Evolutionary conservation across 208 protist genomes (phyloP).

Genomic region (Tritrichomonas musculus): DNA sequence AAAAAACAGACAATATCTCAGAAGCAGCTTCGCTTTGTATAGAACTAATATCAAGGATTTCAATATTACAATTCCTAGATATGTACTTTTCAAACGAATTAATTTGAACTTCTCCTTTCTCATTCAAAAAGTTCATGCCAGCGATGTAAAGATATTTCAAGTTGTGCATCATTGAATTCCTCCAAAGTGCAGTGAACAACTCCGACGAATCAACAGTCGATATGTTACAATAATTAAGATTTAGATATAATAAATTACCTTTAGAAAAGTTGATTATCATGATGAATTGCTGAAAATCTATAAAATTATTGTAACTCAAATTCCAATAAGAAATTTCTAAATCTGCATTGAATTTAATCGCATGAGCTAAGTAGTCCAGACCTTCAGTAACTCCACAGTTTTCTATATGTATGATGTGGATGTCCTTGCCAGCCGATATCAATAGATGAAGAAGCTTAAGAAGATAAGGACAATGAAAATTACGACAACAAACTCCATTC

Average conservation of each 20-base stretch:
- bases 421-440: background rate
- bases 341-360: background rate
- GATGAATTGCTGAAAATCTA: background rate
- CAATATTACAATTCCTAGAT: too few relatives aligned
- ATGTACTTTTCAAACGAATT: too few relatives aligned
- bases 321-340: background rate
- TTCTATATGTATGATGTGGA: constrained; percentile 7
- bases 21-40: too few relatives aligned
- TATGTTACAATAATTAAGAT: background rate
- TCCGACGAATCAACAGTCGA: background rate
- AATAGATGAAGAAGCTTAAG: background rate
- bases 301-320: background rate
- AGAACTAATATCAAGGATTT: too few relatives aligned
- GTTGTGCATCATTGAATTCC: too few relatives aligned
- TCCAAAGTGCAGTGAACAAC: background rate
- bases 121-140: too few relatives aligned
- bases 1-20: too few relatives aligned
- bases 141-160: too few relatives aligned
- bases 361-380: background rate
- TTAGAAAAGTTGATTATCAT: background rate
- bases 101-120: too few relatives aligned
- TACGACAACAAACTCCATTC: background rate
- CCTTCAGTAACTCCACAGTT: background rate
- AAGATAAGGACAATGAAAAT: background rate
- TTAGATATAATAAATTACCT: background rate